Evolutionary conservation across 2,329 filamentous ascomycete species (phyloP).

Genomic region (Knoxdaviesia proteae): DNA sequence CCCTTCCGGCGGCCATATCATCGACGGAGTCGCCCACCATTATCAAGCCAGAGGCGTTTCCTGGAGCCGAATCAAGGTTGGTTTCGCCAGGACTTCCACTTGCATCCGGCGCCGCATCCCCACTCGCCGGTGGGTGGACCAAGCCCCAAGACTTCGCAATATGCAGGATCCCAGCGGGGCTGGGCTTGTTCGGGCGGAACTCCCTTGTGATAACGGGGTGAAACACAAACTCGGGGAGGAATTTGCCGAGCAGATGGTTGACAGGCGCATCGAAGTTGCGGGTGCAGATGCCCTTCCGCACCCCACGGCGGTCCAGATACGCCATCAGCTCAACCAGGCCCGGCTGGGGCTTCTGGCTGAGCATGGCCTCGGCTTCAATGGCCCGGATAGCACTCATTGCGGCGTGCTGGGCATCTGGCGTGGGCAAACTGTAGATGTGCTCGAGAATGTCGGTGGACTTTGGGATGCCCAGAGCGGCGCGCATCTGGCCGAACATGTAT

Average conservation of each 20-base stretch:
- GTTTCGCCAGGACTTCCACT: slow-evolving; percentile 16
- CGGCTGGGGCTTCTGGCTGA: slow-evolving; percentile 57
- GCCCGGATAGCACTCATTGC: slow-evolving; percentile 55
- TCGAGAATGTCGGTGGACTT: slow-evolving; percentile 67
- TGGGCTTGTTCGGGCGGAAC: slow-evolving; percentile 66
- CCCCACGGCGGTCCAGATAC: slow-evolving; percentile 46
- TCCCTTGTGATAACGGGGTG: slow-evolving; percentile 67
- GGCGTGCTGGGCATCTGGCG: slow-evolving; percentile 28
- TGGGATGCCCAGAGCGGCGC: slow-evolving; percentile 48
- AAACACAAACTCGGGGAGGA: slow-evolving; percentile 48
- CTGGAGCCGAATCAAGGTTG: no score
- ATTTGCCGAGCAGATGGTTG: slow-evolving; percentile 51
- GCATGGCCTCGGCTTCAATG: slow-evolving; percentile 71
- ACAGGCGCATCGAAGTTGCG: slow-evolving; percentile 79
- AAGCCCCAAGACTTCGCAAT: slow-evolving; percentile 64
- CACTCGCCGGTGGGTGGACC: not conserved
- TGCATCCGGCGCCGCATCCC: slow-evolving; percentile 6
- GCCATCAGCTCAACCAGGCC: slow-evolving; percentile 62
- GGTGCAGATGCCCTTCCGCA: slow-evolving; percentile 77
- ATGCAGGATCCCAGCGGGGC: slow-evolving; percentile 70
- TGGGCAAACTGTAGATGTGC: slow-evolving; percentile 59
- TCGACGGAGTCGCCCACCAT: slow-evolving; percentile 71
- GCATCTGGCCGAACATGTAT: slow-evolving; percentile 91
- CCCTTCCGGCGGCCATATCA: slow-evolving; percentile 73
- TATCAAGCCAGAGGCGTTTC: slow-evolving; percentile 17